Percentiles rank a stretch among this genome's conserved stretches.
These are phyloP conservation scores for Physcomitrium patens DNA, from an alignment of 225 moss, liverwort and hornwort species.

Conservation along the genomic window DNA sequence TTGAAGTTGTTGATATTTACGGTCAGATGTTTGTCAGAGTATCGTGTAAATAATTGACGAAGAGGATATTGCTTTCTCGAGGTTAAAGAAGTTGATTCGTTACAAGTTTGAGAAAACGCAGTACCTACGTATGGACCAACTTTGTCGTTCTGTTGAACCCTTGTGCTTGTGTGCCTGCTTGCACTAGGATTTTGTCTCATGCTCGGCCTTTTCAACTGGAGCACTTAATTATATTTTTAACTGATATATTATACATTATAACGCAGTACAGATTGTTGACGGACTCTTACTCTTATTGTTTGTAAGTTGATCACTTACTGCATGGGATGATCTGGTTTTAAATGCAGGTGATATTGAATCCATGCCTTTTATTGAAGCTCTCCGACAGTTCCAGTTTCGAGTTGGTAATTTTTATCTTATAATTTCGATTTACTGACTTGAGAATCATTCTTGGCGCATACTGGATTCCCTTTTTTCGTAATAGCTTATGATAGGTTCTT, in stretches of 20 bases:
- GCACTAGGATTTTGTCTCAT: not conserved
- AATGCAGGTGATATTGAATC: conserved; percentile 80
- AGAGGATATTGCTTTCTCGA: no score
- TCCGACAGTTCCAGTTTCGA: conserved; percentile 75
- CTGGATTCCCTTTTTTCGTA: conserved; percentile 12
- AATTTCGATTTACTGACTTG: not conserved
- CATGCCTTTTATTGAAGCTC: conserved; percentile 76
- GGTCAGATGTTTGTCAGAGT: not conserved
- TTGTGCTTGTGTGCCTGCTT: no score
- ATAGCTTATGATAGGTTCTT: not conserved
- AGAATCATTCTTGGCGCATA: not conserved
- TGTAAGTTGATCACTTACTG: not conserved
- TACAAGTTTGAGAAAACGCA: no score
- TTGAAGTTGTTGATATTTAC: not conserved
- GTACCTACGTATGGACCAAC: not conserved
- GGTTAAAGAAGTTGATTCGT: no score
- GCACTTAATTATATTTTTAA: not conserved
- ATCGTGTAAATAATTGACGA: not conserved
- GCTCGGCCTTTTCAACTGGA: not conserved
- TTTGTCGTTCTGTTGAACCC: not conserved
- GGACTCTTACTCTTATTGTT: not conserved
- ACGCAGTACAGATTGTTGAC: not conserved
- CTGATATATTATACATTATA: not conserved
- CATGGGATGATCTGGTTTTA: conserved; percentile 2
- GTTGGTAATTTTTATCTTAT: conserved; percentile 47